Conservation (phyloP, 176 grass and related monocot genomes). For the Rhipidocladum racemiflorum region DNA sequence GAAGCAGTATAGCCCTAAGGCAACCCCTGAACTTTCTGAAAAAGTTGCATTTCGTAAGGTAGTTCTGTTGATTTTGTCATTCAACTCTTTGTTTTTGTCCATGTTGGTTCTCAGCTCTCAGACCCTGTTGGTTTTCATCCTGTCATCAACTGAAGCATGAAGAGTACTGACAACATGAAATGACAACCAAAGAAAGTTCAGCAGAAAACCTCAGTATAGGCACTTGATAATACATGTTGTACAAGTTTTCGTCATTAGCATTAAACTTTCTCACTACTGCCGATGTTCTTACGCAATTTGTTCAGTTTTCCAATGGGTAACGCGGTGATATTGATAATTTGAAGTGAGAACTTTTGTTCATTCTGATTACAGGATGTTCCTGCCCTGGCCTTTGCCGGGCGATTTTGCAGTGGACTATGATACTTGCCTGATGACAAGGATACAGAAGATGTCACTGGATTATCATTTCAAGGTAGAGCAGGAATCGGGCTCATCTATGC, state of each 20-base stretch:
- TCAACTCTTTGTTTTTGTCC: background rate
- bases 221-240: background rate
- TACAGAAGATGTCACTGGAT: constrained; percentile 98
- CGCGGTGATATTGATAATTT: constrained; percentile 35
- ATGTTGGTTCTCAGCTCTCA: background rate
- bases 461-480: constrained; percentile 99
- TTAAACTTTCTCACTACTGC: background rate
- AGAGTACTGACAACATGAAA: background rate
- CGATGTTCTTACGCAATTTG: constrained; percentile 21
- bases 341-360: constrained; percentile 49
- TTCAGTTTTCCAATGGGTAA: background rate
- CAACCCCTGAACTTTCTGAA: background rate
- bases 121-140: background rate
- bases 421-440: constrained; percentile 91
- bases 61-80: background rate
- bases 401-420: constrained; percentile 94
- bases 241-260: background rate
- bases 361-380: constrained; percentile 64
- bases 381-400: constrained; percentile 61
- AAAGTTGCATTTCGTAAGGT: background rate
- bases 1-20: background rate
- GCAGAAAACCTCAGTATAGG: background rate
- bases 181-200: background rate
- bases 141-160: background rate
- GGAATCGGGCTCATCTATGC: constrained; percentile 80